phyloP scores from a whole-genome alignment of 2,329 filamentous ascomycete genomes.

The Magnaporthiopsis rhizophila region DNA sequence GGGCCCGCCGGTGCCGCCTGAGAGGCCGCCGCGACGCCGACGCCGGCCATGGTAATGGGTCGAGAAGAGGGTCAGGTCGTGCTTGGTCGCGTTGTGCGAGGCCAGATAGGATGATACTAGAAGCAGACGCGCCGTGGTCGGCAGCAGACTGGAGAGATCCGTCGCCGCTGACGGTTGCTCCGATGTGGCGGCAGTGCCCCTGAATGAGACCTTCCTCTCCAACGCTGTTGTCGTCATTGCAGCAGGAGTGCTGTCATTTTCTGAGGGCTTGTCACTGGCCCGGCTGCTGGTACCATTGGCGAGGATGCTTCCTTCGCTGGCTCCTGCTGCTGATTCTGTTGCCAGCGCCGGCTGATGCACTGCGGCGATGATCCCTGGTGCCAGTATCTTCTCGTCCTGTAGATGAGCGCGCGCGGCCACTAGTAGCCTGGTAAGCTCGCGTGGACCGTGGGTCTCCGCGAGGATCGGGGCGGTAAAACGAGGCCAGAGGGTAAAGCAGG shows the following conservation, averaged over 20 bases:
- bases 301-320: neutral
- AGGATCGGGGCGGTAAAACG: slow-evolving; percentile 73
- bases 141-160: slow-evolving; percentile 51
- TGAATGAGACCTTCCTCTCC: neutral
- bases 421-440: slow-evolving; percentile 79
- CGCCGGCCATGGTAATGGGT: slow-evolving; percentile 53
- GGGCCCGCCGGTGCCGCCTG: slow-evolving; percentile 20
- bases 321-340: neutral
- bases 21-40: slow-evolving; percentile 37
- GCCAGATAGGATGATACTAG: slow-evolving; percentile 73
- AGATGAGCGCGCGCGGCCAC: slow-evolving; percentile 62
- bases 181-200: slow-evolving; percentile 4
- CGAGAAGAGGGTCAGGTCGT: slow-evolving; percentile 69
- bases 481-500: slow-evolving; percentile 73
- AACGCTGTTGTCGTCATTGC: neutral
- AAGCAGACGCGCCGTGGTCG: slow-evolving; percentile 65
- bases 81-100: slow-evolving; percentile 68
- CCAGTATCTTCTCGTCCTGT: slow-evolving; percentile 62
- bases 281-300: slow-evolving; percentile 1
- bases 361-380: slow-evolving; percentile 48
- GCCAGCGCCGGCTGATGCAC: neutral
- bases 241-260: slow-evolving; percentile 6
- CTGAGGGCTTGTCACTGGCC: slow-evolving; percentile 1
- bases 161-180: slow-evolving; percentile 17
- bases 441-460: slow-evolving; percentile 62